Conservation (phyloP, 371 early-diverging fungal species). For the Lichtheimia ramosa region DNA sequence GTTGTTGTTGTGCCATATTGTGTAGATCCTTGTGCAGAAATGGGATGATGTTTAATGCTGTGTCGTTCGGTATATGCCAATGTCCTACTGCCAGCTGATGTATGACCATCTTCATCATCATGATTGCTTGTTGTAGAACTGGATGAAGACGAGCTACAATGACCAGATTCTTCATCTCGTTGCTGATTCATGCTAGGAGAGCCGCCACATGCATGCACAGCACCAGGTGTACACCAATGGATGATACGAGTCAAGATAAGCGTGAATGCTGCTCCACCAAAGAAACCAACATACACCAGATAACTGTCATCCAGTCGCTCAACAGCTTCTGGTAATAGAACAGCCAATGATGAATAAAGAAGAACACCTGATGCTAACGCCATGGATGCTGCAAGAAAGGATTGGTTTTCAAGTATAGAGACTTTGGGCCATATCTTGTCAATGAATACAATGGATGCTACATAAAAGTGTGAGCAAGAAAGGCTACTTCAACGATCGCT, state of each 20-base stretch:
- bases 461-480: neutral
- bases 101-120: neutral
- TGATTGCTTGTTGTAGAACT: neutral
- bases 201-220: slow-evolving; percentile 41
- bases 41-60: slow-evolving; percentile 1
- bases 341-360: slow-evolving; percentile 34
- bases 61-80: neutral
- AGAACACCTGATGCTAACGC: slow-evolving; percentile 42
- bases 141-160: neutral
- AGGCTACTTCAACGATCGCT: neutral
- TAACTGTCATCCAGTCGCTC: slow-evolving; percentile 16
- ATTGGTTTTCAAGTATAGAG: slow-evolving; percentile 24
- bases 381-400: slow-evolving; percentile 37
- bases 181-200: slow-evolving; percentile 1
- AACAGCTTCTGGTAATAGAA: slow-evolving; percentile 35
- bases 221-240: slow-evolving; percentile 35
- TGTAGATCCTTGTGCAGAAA: neutral
- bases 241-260: slow-evolving; percentile 26
- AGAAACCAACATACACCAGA: slow-evolving; percentile 27
- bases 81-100: neutral
- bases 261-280: slow-evolving; percentile 34
- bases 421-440: slow-evolving; percentile 3
- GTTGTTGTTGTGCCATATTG: slow-evolving; percentile 34
- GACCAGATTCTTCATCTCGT: slow-evolving; percentile 8
- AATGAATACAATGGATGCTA: slow-evolving; percentile 26